phyloP scores from a whole-genome alignment of 257 asterid genomes.

The Verbena officinalis region DNA sequence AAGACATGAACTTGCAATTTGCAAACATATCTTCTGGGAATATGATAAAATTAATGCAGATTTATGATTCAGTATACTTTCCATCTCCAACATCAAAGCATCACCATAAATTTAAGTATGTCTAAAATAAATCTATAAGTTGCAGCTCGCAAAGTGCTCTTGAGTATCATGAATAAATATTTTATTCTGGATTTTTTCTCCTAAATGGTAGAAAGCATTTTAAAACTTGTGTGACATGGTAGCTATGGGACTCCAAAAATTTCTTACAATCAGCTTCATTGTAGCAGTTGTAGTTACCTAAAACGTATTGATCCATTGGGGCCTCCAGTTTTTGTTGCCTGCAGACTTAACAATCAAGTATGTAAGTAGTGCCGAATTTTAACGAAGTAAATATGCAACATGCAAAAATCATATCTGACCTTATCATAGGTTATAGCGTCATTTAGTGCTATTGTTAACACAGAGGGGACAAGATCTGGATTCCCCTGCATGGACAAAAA shows the following conservation, averaged over 20 bases:
- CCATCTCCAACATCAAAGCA: conserved; percentile 6
- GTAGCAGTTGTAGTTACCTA: conserved; percentile 57
- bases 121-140: background rate
- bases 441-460: conserved; percentile 81
- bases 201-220: conserved; percentile 10
- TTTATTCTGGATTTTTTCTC: background rate
- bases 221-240: background rate
- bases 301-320: conserved; percentile 95
- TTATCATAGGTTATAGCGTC: conserved; percentile 89
- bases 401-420: conserved; percentile 56
- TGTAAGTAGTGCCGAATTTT: conserved; percentile 33
- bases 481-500: conserved; percentile 51
- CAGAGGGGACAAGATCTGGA: conserved; percentile 70
- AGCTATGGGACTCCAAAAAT: conserved; percentile 8
- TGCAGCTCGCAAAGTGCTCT: conserved; percentile 13
- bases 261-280: conserved; percentile 12
- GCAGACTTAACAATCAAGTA: conserved; percentile 39
- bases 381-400: conserved; percentile 20
- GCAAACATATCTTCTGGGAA: conserved; percentile 11
- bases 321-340: conserved; percentile 97
- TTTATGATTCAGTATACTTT: background rate
- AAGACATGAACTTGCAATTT: background rate
- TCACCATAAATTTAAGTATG: background rate
- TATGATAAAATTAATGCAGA: conserved; percentile 11
- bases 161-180: background rate